These are phyloP conservation scores for Pythium aquatile DNA, from an alignment of 352 stramenopile genomes.

Conservation along the genomic window DNA sequence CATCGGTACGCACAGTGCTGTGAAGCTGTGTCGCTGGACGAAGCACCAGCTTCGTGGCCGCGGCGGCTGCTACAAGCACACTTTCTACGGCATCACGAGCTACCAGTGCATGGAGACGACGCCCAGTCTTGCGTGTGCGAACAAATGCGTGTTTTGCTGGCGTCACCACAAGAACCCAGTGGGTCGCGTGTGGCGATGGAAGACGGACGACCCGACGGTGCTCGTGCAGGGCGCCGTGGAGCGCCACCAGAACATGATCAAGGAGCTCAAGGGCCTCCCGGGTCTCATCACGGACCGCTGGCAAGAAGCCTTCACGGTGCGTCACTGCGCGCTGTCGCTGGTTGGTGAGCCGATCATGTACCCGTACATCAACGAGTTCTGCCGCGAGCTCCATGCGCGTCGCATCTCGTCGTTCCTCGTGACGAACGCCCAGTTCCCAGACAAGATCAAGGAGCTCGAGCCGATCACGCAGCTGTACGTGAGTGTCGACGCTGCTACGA, in stretches of 20 bases:
- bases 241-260: constrained; percentile 93
- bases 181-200: constrained; percentile 97
- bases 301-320: constrained; percentile 94
- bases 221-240: constrained; percentile 94
- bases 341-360: constrained; percentile 99
- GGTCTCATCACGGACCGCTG: constrained; percentile 94
- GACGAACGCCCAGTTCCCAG: constrained; percentile 98
- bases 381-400: constrained; percentile 93
- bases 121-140: constrained; percentile 96
- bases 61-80: constrained; percentile 99
- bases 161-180: constrained; percentile 99
- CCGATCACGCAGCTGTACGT: constrained; percentile 99
- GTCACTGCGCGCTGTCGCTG: constrained; percentile 96
- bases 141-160: constrained; percentile 99
- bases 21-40: constrained; percentile 99
- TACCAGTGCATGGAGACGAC: constrained; percentile 99
- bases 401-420: constrained; percentile 98
- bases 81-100: constrained; percentile 98
- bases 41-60: constrained; percentile 97
- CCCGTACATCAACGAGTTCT: constrained; percentile 97
- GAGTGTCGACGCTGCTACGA: constrained; percentile 96
- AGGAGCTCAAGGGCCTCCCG: constrained; percentile 94
- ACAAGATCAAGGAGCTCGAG: constrained; percentile 93
- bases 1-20: constrained; percentile 97
- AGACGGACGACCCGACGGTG: constrained; percentile 94